Base-by-base conservation (phyloP, 306 rosid species). In the Morella rubra region DNA sequence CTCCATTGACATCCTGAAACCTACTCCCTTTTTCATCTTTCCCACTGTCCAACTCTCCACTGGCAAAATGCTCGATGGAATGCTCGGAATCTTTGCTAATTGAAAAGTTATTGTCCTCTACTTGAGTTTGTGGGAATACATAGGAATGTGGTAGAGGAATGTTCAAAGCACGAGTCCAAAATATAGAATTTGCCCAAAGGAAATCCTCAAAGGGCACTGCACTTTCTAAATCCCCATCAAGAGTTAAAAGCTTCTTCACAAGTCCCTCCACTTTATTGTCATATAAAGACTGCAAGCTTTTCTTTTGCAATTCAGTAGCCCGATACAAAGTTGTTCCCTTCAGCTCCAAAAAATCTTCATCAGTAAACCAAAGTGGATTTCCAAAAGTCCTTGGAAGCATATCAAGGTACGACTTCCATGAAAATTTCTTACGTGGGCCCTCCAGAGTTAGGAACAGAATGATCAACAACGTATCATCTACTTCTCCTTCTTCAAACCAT, bases 391-490 rank as follows among this genome's bases (percentile, higher is more conserved):
- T 79, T 18, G 97, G 97, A 78, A 95, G 97, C 90, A 95, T 87
- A 81, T 90, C 92, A 74, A 95, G 88, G 86, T 92, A 92, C 97
- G 96, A 97, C 76, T 90, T 95, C 99, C 99, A 95, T 59, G 88
- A 86, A 88, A 97, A 90, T 82, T 85, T 89, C 81, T 84, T 84
- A 64, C 97, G 91, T 74, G 90, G 83, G 50, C 86, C 86, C 87
- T 95, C 99, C 85, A 95, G 90, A 24, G 85, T 90, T 81, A 95
- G 84, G 71, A 87, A 89, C 77, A 95, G 69, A 83, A 87, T 91
- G 86, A 92, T 88, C 81, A 92, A 77, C 64, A 95, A 88, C 83
- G 97, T 86, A 81, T 95, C 99, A 84, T 95, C 99, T 22, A 92
- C 97, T 73, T 92, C 97, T 77, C 92, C 97, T 84, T 92, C 99